These are phyloP conservation scores for Colletotrichum sp. DNA, from an alignment of 2,329 filamentous ascomycete species.

Conservation along the genomic window DNA sequence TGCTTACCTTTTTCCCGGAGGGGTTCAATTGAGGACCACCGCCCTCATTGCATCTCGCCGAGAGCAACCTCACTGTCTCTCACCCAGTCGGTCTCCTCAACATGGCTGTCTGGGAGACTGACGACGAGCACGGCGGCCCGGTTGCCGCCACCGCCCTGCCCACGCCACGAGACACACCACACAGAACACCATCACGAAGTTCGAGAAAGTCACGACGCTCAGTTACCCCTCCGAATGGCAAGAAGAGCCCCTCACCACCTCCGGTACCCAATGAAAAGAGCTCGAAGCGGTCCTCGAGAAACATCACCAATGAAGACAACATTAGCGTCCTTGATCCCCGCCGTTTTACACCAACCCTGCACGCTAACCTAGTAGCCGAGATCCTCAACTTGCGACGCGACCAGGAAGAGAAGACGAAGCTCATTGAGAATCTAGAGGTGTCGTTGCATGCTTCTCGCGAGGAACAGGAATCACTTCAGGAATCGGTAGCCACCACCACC, in stretches of 20 bases:
- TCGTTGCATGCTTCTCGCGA: constrained; percentile 72
- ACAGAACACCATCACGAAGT: constrained; percentile 71
- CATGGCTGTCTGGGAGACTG: constrained; percentile 67
- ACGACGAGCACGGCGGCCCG: constrained; percentile 64
- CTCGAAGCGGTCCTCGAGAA: constrained; percentile 59
- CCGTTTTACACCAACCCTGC: constrained; percentile 91
- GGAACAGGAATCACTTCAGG: constrained; percentile 76
- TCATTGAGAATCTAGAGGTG: constrained; percentile 85
- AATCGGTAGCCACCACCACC: constrained; percentile 63
- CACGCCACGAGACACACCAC: constrained; percentile 74
- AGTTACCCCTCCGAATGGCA: constrained; percentile 62
- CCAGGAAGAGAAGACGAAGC: constrained; percentile 85
- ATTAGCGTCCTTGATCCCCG: constrained; percentile 84
- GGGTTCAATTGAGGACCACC: constrained; percentile 14
- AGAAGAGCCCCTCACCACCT: constrained; percentile 64
- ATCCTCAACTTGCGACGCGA: constrained; percentile 88
- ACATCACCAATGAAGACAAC: constrained; percentile 69
- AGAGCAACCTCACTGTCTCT: background rate
- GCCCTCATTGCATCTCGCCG: background rate
- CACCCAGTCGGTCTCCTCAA: constrained; percentile 20
- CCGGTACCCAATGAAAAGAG: constrained; percentile 46
- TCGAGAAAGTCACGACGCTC: constrained; percentile 69
- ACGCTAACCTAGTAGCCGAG: constrained; percentile 93
- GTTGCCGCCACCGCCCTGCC: constrained; percentile 64
- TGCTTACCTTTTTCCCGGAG: constrained; percentile 10